Conservation (phyloP, 2,329 filamentous ascomycete species). For the Alternaria viburni region DNA sequence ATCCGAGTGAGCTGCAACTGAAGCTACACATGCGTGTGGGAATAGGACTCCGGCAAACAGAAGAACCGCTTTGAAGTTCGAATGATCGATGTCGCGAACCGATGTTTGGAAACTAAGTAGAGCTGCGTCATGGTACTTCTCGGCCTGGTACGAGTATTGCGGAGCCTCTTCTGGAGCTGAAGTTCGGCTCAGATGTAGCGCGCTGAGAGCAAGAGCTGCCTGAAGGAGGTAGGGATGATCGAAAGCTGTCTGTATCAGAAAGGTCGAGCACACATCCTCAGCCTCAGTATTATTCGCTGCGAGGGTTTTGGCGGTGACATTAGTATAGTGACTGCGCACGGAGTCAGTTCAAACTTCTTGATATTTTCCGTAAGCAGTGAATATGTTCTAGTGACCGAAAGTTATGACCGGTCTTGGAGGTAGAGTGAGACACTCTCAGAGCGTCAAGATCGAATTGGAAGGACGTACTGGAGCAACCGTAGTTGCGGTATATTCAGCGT, state of each 20-base stretch:
- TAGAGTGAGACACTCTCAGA: not conserved
- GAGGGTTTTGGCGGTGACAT: conserved; percentile 34
- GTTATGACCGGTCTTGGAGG: not conserved
- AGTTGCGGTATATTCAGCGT: conserved; percentile 31
- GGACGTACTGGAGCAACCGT: conserved; percentile 35
- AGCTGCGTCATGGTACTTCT: conserved; percentile 28
- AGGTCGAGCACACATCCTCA: conserved; percentile 24
- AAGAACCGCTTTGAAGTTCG: conserved; percentile 49
- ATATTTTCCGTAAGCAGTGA: not conserved
- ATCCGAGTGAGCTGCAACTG: conserved; percentile 12
- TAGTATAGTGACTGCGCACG: conserved; percentile 32
- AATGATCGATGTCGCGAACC: conserved; percentile 43
- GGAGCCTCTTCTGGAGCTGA: conserved; percentile 18
- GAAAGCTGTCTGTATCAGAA: conserved; percentile 46
- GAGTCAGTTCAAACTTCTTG: not conserved
- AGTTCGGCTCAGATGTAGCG: conserved; percentile 52
- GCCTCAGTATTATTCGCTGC: conserved; percentile 21
- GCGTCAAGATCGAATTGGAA: not conserved
- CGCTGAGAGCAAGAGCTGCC: conserved; percentile 52
- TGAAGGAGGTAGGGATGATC: conserved; percentile 54
- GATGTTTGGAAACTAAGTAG: conserved; percentile 26
- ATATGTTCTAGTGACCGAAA: not conserved
- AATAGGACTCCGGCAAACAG: conserved; percentile 26
- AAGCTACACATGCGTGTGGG: conserved; percentile 31
- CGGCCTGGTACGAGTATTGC: conserved; percentile 27